Base-by-base conservation (phyloP, 352 stramenopile genomes). In the Pythium chondricola region DNA sequence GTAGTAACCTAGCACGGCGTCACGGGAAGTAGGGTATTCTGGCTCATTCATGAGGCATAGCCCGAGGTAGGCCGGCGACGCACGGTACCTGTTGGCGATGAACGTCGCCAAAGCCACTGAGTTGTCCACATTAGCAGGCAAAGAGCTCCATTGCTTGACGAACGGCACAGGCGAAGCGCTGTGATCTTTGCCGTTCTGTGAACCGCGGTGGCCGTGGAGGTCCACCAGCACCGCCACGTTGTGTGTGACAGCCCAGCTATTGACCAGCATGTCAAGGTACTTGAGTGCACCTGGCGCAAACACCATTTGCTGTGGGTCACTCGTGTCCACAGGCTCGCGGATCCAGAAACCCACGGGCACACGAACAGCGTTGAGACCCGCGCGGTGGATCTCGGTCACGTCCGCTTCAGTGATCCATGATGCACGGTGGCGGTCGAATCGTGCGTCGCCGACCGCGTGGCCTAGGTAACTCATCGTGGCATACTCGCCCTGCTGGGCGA, bases 121-220 rank as follows among this genome's bases (percentile, higher is more conserved):
- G 43, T 65, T 47, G 21, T 44, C 43, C 4, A 67, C 52, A 26
- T 62, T 71, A 2, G 16, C 44, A 6, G 37, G 33, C 27, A 52
- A 60, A 24, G 61, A 29, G 37, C 42, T 61, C 63, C 57, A 71
- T 24, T 56, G 42, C 38, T 57, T 52, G 31, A 42, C 47, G 18
- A 48, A 29, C 1, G 36, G 9, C 2, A 41, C n/a, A 0, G 51
- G 47, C 6, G 68, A 21, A 1, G 61, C 70, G 30, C 59, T 71
- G 52, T 85, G 72, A 31, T 88, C 69, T 36, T 69, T 65, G 27
- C 69, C 73, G 60, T 81, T 85, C 48, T 87, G 69, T 1, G 56
- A 75, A 17, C 75, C 71, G 21, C 57, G 58, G 40, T 72, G 65
- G 10, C 56, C 75, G 57, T 87, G 75, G 21, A 91, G 61, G 52